Evolutionary conservation across 116 monocot species (phyloP).

Genomic region (Phalaenopsis hybrid): DNA sequence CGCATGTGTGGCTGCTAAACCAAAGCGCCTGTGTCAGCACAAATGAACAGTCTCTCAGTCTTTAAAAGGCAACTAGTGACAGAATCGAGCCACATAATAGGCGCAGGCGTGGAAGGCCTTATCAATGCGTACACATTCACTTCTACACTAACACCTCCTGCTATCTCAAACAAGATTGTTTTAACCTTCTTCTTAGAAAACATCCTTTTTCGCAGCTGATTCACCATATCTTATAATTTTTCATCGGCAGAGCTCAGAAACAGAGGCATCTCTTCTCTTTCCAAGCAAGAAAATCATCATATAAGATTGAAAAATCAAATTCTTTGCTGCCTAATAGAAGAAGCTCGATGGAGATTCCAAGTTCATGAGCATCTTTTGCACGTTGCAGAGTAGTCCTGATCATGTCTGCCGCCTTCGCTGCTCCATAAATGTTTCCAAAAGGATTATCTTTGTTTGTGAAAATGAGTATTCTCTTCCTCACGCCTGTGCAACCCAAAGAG

Average conservation of each 20-base stretch:
- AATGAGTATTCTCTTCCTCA: constrained; percentile 71
- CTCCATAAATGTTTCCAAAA: constrained; percentile 59
- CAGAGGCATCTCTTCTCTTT: constrained; percentile 48
- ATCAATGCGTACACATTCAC: constrained; percentile 85
- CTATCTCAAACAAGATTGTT: constrained; percentile 51
- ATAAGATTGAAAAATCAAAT: constrained; percentile 69
- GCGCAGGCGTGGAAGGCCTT: constrained; percentile 67
- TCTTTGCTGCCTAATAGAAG: constrained; percentile 72
- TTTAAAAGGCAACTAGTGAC: constrained; percentile 75
- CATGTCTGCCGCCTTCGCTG: constrained; percentile 75
- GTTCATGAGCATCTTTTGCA: constrained; percentile 87
- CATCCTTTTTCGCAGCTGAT: constrained; percentile 72
- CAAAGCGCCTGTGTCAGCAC: constrained; percentile 80
- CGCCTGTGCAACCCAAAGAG: constrained; percentile 95
- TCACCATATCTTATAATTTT: constrained; percentile 76
- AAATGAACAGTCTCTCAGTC: constrained; percentile 73
- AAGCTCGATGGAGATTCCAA: constrained; percentile 87
- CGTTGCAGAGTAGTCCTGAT: constrained; percentile 83
- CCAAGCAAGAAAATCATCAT: constrained; percentile 74
- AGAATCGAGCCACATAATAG: constrained; percentile 80
- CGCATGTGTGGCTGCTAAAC: constrained; percentile 41
- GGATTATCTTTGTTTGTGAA: constrained; percentile 97
- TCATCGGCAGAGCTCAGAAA: constrained; percentile 58
- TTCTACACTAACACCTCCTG: constrained; percentile 51
- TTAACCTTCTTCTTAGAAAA: constrained; percentile 78